Conservation (phyloP, 352 stramenopile genomes). For the Pythium plurisporium region DNA sequence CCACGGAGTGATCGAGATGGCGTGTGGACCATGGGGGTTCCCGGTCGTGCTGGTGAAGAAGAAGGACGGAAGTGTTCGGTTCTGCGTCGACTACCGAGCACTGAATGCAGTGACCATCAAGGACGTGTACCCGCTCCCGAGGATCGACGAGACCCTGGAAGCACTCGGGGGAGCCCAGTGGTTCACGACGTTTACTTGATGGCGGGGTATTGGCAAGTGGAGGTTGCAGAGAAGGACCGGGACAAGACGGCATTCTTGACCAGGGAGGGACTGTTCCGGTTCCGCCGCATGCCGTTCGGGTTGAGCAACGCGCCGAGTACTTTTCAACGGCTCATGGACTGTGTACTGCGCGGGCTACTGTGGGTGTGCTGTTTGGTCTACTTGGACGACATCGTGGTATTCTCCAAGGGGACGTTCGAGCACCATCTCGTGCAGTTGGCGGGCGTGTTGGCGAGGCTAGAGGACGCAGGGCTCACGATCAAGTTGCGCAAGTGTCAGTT, state of each 20-base stretch:
- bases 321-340: slow-evolving; percentile 30
- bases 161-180: slow-evolving; percentile 1
- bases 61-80: slow-evolving; percentile 22
- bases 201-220: slow-evolving; percentile 17
- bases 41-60: slow-evolving; percentile 24
- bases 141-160: slow-evolving; percentile 25
- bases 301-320: slow-evolving; percentile 22
- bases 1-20: slow-evolving; percentile 17
- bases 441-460: slow-evolving; percentile 16
- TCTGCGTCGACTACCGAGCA: slow-evolving; percentile 24
- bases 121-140: slow-evolving; percentile 24
- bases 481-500: slow-evolving; percentile 24
- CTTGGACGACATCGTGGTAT: slow-evolving; percentile 28
- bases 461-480: slow-evolving; percentile 10
- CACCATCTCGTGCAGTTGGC: slow-evolving; percentile 20
- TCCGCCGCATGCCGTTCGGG: slow-evolving; percentile 24
- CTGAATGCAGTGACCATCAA: slow-evolving; percentile 20
- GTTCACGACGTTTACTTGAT: slow-evolving; percentile 20
- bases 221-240: not conserved
- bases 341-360: slow-evolving; percentile 17
- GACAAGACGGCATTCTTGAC: slow-evolving; percentile 27
- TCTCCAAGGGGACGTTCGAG: slow-evolving; percentile 10
- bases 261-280: slow-evolving; percentile 17
- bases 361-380: slow-evolving; percentile 29
- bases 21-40: slow-evolving; percentile 14